These are phyloP conservation scores for Pseudozyma sp. DNA, from an alignment of 1,284 basidiomycete genomes.

Conservation along the genomic window DNA sequence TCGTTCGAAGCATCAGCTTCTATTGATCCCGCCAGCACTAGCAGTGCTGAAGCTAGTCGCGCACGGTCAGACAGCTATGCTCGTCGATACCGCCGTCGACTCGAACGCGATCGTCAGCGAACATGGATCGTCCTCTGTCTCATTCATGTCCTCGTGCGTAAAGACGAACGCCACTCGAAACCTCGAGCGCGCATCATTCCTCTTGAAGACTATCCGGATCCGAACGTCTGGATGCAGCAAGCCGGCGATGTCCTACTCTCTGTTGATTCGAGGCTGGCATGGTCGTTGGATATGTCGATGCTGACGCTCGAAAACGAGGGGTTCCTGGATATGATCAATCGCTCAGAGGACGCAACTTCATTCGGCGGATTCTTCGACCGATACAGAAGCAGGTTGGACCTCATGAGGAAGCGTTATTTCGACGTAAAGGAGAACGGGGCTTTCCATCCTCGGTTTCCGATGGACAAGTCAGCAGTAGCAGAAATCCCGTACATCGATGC, in stretches of 20 bases:
- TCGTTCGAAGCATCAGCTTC: constrained; percentile 18
- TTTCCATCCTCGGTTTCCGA: constrained; percentile 33
- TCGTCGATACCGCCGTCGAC: constrained; percentile 10
- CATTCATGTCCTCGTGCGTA: constrained; percentile 35
- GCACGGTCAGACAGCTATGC: constrained; percentile 25
- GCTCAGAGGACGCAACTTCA: constrained; percentile 29
- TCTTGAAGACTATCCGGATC: constrained; percentile 41
- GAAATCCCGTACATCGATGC: constrained; percentile 45
- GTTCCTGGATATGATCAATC: constrained; percentile 30
- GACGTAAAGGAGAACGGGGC: constrained; percentile 22
- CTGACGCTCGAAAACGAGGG: constrained; percentile 34
- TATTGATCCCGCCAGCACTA: not conserved
- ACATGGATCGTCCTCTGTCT: constrained; percentile 54
- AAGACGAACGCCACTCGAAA: constrained; percentile 28
- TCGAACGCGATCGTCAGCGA: constrained; percentile 47
- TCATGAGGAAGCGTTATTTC: constrained; percentile 38
- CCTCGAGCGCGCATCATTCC: constrained; percentile 38
- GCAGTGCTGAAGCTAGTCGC: not conserved
- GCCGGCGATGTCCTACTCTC: constrained; percentile 39
- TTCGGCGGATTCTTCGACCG: constrained; percentile 41
- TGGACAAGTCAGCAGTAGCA: constrained; percentile 47
- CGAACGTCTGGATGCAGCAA: constrained; percentile 33
- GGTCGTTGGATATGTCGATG: constrained; percentile 42
- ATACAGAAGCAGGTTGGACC: constrained; percentile 28
- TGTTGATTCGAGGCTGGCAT: constrained; percentile 40